Base-by-base conservation (phyloP, 2,329 filamentous ascomycete species). In the Stagonosporopsis tanaceti region DNA sequence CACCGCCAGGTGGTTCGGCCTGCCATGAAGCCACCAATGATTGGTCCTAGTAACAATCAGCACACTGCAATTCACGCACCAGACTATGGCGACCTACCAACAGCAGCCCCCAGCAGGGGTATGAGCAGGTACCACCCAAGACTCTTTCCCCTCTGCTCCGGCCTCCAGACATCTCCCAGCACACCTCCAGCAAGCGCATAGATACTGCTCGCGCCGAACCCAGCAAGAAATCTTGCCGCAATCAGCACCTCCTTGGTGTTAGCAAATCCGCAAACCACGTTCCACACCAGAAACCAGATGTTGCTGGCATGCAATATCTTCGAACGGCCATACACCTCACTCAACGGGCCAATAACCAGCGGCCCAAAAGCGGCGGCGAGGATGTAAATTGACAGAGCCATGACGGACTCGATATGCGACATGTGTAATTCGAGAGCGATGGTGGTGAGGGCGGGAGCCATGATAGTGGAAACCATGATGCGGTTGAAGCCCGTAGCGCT, bases 381-480 rank as follows among this genome's bases (percentile, higher is more conserved):
- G 15, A 72, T 59, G 34, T 70, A 74, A 38, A 72, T 67, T 1
- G 70, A 71, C 2, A 74, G 50, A 2, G 69, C 61, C 62, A 73
- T 67, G 22, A 64, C 54, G 1, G 65, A 51, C 30, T 71, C 65
- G 6, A 66, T 59, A 2, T 65, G 51, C 5, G 20, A 59, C 64
- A 70, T 70, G 41, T 66, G 25, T 3, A 72, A 50, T 45, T 70
- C 67, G 2, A 38, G 9, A 2, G 65, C 62, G 44, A 71, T 71
- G 34, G 61, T 61, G 3, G 48, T 35, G 1, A 73, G 55, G 0
- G 68, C 65, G 1, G 69, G 69, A 11, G 70, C 70, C 68, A 72
- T 72, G 53, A 71, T 72, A 20, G 69, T 71, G 14, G 61, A 65
- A 6, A 71, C 69, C 69, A 71, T 71, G 46, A 70, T 71, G 34